A percentile compares a stretch with the other conserved stretches of the same genome.
phyloP scores from a whole-genome alignment of 257 asterid genomes.

The Nicotiana tabacum region DNA sequence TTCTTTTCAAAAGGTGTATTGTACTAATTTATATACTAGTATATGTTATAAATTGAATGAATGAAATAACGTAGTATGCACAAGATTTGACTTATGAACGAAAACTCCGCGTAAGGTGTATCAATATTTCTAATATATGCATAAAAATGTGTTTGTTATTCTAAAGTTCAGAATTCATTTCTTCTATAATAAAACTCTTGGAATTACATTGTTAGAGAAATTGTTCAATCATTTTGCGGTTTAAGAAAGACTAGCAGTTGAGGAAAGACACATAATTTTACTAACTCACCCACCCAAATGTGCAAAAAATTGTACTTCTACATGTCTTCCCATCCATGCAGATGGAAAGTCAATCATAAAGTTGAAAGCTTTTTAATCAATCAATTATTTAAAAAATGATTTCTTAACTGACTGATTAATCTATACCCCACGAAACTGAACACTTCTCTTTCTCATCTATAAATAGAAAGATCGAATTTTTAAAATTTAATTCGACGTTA shows the following conservation, averaged over 20 bases:
- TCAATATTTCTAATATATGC: too few relatives aligned
- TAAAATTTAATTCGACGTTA: background rate
- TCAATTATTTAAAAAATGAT: slow-evolving; percentile 31
- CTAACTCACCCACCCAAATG: background rate
- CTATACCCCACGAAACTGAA: slow-evolving; percentile 55
- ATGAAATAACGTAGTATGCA: too few relatives aligned
- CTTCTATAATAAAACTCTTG: background rate
- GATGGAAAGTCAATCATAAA: slow-evolving; percentile 55
- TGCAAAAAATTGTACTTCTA: background rate
- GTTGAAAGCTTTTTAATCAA: slow-evolving; percentile 27
- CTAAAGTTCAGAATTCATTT: background rate
- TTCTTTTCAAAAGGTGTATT: too few relatives aligned
- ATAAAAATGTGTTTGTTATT: too few relatives aligned
- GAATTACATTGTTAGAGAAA: background rate
- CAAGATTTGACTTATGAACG: too few relatives aligned
- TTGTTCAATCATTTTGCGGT: background rate
- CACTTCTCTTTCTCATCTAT: slow-evolving; percentile 13
- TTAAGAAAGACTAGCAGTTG: background rate
- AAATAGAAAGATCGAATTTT: background rate
- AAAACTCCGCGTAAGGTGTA: too few relatives aligned
- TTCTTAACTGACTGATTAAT: slow-evolving; percentile 74
- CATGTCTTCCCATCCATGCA: slow-evolving; percentile 31
- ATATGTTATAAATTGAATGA: too few relatives aligned
- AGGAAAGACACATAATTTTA: too few relatives aligned
- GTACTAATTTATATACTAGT: too few relatives aligned